phyloP scores from a whole-genome alignment of 805 yeast genomes.

The Saturnispora gosingensis region DNA sequence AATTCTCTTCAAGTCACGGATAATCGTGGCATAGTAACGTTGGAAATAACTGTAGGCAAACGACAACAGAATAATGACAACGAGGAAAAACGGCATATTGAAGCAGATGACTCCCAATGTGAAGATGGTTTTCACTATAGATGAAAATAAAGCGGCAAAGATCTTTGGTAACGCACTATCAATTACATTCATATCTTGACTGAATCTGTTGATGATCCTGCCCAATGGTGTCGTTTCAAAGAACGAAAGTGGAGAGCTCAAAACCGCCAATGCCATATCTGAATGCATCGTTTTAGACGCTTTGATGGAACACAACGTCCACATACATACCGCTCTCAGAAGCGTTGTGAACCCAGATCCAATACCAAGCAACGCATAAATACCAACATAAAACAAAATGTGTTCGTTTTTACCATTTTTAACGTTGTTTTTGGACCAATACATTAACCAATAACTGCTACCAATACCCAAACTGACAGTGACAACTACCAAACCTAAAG shows the following conservation, averaged over 20 bases:
- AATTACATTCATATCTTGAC: conserved; percentile 50
- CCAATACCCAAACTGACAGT: conserved; percentile 27
- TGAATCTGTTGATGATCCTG: conserved; percentile 53
- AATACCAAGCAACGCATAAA: conserved; percentile 50
- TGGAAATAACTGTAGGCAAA: conserved; percentile 63
- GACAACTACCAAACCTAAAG: conserved; percentile 28
- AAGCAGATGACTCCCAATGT: conserved; percentile 44
- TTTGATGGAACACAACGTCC: conserved; percentile 42
- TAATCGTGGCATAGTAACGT: conserved; percentile 53
- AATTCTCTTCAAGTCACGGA: conserved; percentile 72
- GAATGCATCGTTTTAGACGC: conserved; percentile 50
- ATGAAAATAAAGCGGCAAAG: conserved; percentile 38
- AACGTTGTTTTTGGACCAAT: conserved; percentile 54
- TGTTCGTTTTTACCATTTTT: conserved; percentile 34
- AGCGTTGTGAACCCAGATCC: conserved; percentile 41
- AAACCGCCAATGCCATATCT: conserved; percentile 43
- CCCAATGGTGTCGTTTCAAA: conserved; percentile 67
- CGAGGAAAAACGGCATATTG: conserved; percentile 45
- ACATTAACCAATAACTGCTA: conserved; percentile 56
- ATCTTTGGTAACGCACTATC: conserved; percentile 50
- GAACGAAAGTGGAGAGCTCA: conserved; percentile 55
- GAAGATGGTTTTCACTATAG: conserved; percentile 36
- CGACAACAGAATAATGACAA: conserved; percentile 38
- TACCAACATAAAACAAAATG: conserved; percentile 37
- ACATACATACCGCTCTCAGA: conserved; percentile 37